Conservation (phyloP, 2,329 filamentous ascomycete genomes). For the Colletotrichum trifolii region DNA sequence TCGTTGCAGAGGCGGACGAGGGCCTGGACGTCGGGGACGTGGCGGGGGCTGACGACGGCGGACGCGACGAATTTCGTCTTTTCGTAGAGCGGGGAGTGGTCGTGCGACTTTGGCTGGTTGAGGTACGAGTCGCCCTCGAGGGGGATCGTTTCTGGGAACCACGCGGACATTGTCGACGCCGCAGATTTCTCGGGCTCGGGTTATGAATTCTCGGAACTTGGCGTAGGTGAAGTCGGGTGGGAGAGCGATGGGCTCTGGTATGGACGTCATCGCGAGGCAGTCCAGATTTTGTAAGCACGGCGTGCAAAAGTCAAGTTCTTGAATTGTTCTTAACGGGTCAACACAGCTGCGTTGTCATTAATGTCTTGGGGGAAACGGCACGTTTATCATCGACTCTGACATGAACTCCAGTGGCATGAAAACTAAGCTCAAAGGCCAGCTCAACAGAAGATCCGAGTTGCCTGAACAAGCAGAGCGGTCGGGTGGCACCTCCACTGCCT, state of each 20-base stretch:
- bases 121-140: conserved; percentile 37
- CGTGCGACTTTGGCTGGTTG: conserved; percentile 45
- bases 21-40: conserved; percentile 56
- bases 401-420: no score
- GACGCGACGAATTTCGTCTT: conserved; percentile 56
- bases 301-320: no score
- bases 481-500: neutral
- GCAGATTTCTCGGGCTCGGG: conserved; percentile 37
- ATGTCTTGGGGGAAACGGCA: no score
- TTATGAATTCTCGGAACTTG: conserved; percentile 40
- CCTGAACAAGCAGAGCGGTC: neutral
- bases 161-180: conserved; percentile 41
- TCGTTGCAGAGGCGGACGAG: conserved; percentile 50
- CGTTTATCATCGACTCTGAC: no score
- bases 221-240: conserved; percentile 33
- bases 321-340: no score
- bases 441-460: no score
- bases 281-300: neutral
- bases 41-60: conserved; percentile 47
- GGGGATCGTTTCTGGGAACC: conserved; percentile 21
- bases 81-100: conserved; percentile 52
- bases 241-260: conserved; percentile 22
- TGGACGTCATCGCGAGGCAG: conserved; percentile 11
- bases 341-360: neutral
- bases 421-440: no score